Percentiles rank a stretch among this genome's conserved stretches.
phyloP scores from a whole-genome alignment of 2,329 filamentous ascomycete species.

The Ophiostoma novo-ulmi region DNA sequence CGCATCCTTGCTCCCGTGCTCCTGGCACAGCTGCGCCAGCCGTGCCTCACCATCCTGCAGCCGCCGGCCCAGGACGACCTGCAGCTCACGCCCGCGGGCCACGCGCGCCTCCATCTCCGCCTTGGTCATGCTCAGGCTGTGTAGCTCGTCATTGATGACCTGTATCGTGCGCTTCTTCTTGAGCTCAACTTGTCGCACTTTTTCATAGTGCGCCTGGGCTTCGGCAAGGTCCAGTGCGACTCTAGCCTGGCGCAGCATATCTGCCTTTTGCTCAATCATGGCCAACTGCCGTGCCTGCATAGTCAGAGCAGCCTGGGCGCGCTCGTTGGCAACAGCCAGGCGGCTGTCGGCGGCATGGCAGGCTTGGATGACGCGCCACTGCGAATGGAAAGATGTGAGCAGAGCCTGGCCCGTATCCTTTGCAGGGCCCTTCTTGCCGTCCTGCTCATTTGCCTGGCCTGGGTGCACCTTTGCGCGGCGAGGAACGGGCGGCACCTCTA shows the following conservation, averaged over 20 bases:
- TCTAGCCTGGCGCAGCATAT: not conserved
- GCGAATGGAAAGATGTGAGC: conserved; percentile 16
- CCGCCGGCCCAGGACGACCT: conserved; percentile 18
- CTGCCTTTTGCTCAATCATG: conserved; percentile 10
- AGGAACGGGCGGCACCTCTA: not conserved
- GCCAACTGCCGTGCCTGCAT: conserved; percentile 16
- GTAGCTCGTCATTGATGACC: conserved; percentile 29
- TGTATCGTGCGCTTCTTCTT: not conserved
- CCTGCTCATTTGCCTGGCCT: not conserved
- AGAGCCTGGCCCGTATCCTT: conserved; percentile 4
- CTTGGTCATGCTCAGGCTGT: conserved; percentile 22
- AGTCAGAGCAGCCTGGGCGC: conserved; percentile 10
- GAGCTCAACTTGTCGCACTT: conserved; percentile 3
- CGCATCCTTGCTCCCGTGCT: conserved; percentile 13
- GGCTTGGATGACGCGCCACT: conserved; percentile 16
- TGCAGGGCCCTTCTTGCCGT: not conserved
- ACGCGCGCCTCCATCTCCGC: conserved; percentile 19
- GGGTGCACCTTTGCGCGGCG: not conserved
- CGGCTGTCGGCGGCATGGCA: conserved; percentile 14
- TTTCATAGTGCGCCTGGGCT: conserved; percentile 16
- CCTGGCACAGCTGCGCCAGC: conserved; percentile 19
- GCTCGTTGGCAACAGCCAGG: conserved; percentile 20
- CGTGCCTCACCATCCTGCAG: conserved; percentile 19
- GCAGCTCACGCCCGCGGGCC: conserved; percentile 17
- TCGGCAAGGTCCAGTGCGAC: not conserved